Evolutionary conservation across 1,139 yeast genomes (phyloP).

Genomic region (Petasospora rhodanensis): DNA sequence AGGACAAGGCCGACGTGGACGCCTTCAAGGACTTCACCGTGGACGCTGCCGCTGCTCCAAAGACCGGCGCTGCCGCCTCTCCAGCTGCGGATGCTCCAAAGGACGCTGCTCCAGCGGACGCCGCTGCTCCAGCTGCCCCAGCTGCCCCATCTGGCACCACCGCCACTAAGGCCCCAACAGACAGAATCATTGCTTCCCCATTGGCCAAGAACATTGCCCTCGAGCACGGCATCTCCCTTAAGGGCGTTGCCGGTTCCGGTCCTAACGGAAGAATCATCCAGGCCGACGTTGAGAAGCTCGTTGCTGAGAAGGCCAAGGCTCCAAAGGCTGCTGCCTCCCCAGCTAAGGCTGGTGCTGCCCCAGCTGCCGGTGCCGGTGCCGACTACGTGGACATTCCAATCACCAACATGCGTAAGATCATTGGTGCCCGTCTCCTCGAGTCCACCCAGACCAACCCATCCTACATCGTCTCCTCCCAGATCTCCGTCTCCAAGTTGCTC

Average conservation of each 20-base stretch:
- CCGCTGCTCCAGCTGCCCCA: constrained; percentile 15
- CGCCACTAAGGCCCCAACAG: constrained; percentile 35
- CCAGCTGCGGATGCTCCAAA: constrained; percentile 32
- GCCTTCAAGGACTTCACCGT: constrained; percentile 87
- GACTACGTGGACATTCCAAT: constrained; percentile 79
- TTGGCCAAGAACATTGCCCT: constrained; percentile 90
- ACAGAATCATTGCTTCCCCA: constrained; percentile 91
- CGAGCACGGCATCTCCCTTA: constrained; percentile 85
- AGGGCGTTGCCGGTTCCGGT: constrained; percentile 85
- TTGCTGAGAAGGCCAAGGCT: constrained; percentile 40
- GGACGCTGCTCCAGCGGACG: constrained; percentile 24
- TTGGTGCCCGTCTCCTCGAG: constrained; percentile 81
- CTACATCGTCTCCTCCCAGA: constrained; percentile 81
- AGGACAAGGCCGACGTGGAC: constrained; percentile 74
- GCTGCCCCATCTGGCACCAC: constrained; percentile 18
- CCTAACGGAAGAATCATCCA: constrained; percentile 93
- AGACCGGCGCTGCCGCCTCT: constrained; percentile 26
- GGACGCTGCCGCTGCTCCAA: constrained; percentile 48
- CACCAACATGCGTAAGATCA: constrained; percentile 89
- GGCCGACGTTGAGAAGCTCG: constrained; percentile 76
- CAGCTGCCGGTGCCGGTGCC: constrained; percentile 45
- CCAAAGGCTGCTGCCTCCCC: constrained; percentile 42
- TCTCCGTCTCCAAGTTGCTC: constrained; percentile 84
- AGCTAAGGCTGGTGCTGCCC: constrained; percentile 38
- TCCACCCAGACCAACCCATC: constrained; percentile 88